These are phyloP conservation scores for Cavenderia fasciculata DNA, from an alignment of 78 protist species.

Conservation along the genomic window DNA sequence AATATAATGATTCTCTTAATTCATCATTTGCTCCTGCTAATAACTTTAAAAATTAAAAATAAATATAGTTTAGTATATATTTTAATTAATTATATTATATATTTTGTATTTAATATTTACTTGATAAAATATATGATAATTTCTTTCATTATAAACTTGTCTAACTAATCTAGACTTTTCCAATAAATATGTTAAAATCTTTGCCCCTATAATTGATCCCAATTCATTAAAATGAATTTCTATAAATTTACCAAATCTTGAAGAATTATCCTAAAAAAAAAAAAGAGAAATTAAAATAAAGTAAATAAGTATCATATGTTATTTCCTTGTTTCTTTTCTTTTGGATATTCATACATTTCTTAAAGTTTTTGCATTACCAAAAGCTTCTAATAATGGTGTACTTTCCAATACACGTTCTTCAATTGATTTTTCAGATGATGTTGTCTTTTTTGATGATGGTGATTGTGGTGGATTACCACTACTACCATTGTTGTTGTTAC, in stretches of 20 bases:
- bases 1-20: constrained; percentile 27
- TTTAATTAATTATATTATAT: not conserved
- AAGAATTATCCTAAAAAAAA: constrained; percentile 52
- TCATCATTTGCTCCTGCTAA: constrained; percentile 53
- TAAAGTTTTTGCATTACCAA: constrained; percentile 96
- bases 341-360: constrained; percentile 91
- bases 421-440: constrained; percentile 44
- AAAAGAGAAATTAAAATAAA: no score
- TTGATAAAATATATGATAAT: constrained; percentile 90
- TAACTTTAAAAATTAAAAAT: constrained; percentile 4
- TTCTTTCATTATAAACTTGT: constrained; percentile 88
- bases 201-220: constrained; percentile 89
- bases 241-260: constrained; percentile 93
- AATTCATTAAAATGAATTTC: constrained; percentile 75
- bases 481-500: not conserved
- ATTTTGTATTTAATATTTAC: constrained; percentile 3
- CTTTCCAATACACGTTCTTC: constrained; percentile 75
- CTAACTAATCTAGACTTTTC: constrained; percentile 91
- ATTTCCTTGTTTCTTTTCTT: no score
- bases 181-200: constrained; percentile 85
- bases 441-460: constrained; percentile 12
- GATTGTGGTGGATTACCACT: constrained; percentile 4
- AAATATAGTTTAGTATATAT: not conserved
- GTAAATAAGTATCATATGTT: no score
- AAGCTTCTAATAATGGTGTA: constrained; percentile 94